Percentiles rank a stretch among this genome's conserved stretches.
These are phyloP conservation scores for Syzygium grande DNA, from an alignment of 345 rosid genomes.

Conservation along the genomic window DNA sequence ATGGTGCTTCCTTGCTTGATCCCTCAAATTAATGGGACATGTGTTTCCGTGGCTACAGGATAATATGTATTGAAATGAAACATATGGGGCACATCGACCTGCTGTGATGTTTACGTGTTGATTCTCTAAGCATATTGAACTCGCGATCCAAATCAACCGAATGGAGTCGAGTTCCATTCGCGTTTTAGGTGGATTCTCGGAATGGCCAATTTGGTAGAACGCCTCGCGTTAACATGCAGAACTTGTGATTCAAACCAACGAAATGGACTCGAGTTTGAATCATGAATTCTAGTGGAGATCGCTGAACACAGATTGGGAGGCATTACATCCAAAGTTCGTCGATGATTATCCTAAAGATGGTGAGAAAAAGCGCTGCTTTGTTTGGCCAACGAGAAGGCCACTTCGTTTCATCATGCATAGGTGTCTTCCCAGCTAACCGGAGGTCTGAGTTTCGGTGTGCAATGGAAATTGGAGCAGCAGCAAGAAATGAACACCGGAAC, in stretches of 20 bases:
- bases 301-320: neutral
- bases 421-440: neutral
- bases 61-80: neutral
- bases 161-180: neutral
- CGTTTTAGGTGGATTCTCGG: neutral
- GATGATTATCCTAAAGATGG: neutral
- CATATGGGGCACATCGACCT: neutral
- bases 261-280: neutral
- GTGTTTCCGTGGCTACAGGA: neutral
- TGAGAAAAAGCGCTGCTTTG: neutral
- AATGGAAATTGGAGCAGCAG: neutral
- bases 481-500: neutral
- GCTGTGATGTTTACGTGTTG: neutral
- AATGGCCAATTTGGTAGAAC: neutral
- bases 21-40: neutral
- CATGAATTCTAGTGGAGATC: neutral
- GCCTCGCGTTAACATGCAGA: neutral
- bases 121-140: neutral
- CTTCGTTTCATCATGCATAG: neutral
- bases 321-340: neutral
- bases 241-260: neutral
- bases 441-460: neutral
- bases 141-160: neutral
- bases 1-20: neutral
- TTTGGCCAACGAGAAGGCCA: neutral